Evolutionary conservation across 2,329 filamentous ascomycete genomes (phyloP), one percentile per base, ranked within the genome.

Genomic region (Cladosporium sp.): DNA sequence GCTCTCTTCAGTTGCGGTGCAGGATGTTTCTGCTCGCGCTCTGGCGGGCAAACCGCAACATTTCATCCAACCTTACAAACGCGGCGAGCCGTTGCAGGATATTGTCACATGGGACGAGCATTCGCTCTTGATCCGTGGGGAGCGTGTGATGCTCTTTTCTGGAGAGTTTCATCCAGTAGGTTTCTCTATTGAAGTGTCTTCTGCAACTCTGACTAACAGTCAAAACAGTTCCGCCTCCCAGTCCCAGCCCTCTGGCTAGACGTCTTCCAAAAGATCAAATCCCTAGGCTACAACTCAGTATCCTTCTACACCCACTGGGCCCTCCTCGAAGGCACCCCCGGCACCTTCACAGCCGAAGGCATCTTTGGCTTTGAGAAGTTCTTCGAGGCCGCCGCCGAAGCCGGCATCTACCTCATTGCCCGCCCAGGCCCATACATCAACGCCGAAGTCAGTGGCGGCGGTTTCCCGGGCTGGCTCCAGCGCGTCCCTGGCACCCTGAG

Each of bases 291-390:
- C 78, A 94, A 91, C 71, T 85, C 86, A 53, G 89, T 93, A 1
- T 92, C 90, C 0, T 92, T 93, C 76, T 94, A 94, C 72, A 82
- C 89, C 7, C 85, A 93, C 71, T 96, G 91, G 92, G 90, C 89
- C 3, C 79, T 94, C 2, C 76, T 92, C 0, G 91, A 95, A 75
- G 91, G 90, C 2, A 88, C 89, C 66, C 87, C 83, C 0, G 91
- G 90, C 0, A 80, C 86, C 3, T 93, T 92, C 72, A 81, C 81
- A 10, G 89, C 88, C 0, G 86, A 91, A 2, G 91, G 91, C 0
- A 83, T 93, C 18, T 91, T 93, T 71, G 88, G 85, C 16, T 80
- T 91, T 4, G 85, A 91, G 68, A 87, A 88, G 0, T 93, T 95
- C 78, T 93, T 93, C 70, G 86, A 90, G 5, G 91, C 90, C 4